Percentiles rank a stretch among this genome's conserved stretches.
Conservation (phyloP, 805 yeast genomes). For the Kurtzmaniella fragi region DNA sequence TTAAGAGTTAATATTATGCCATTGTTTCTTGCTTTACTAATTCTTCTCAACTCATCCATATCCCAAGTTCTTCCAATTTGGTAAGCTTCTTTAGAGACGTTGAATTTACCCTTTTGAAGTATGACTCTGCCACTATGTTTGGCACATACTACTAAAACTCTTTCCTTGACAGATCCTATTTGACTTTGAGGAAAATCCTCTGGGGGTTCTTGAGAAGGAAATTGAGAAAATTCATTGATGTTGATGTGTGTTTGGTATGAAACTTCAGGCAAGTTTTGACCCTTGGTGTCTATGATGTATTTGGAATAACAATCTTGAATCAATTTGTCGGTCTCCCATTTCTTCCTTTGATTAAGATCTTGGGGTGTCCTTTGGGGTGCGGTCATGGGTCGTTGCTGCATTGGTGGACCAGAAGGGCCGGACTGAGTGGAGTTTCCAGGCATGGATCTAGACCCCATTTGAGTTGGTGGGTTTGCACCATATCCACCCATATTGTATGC, state of each 20-base stretch:
- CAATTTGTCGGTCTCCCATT: conserved; percentile 25
- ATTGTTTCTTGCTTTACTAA: conserved; percentile 50
- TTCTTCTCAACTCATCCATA: conserved; percentile 57
- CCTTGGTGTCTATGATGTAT: conserved; percentile 15
- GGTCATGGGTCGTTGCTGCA: conserved; percentile 4
- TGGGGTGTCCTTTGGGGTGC: conserved; percentile 2
- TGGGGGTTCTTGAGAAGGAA: conserved; percentile 68
- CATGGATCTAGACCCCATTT: not conserved
- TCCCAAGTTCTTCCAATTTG: conserved; percentile 95
- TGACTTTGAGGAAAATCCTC: conserved; percentile 36
- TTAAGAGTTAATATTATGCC: conserved; percentile 61
- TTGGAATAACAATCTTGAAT: conserved; percentile 36
- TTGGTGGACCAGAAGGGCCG: not conserved
- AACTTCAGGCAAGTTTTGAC: conserved; percentile 18
- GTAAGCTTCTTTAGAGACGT: conserved; percentile 56
- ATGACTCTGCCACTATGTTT: conserved; percentile 64
- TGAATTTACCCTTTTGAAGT: conserved; percentile 82
- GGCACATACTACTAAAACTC: conserved; percentile 58
- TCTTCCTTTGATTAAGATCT: conserved; percentile 9
- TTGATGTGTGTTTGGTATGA: conserved; percentile 73
- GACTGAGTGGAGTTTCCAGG: not conserved
- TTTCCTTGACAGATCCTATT: conserved; percentile 43
- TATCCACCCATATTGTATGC: not conserved
- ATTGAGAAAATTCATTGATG: conserved; percentile 68
- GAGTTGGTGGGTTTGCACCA: not conserved